These are phyloP conservation scores for Danielia oregonensis DNA, from an alignment of 805 yeast genomes.

Conservation along the genomic window DNA sequence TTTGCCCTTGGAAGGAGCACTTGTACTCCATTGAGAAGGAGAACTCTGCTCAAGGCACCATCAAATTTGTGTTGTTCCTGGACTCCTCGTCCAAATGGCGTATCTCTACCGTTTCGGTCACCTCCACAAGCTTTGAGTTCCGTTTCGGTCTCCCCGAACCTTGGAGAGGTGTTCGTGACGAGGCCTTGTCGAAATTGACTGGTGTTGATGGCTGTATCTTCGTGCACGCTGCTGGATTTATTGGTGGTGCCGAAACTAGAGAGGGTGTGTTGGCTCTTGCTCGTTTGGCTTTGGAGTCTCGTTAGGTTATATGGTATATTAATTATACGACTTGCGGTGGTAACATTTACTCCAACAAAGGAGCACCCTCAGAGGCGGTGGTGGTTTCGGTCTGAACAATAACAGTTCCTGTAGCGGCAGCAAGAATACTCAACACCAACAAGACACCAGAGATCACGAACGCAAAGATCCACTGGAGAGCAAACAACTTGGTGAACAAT, in stretches of 20 bases:
- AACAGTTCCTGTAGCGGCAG: constrained; percentile 36
- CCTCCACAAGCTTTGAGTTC: constrained; percentile 72
- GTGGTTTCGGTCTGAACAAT: constrained; percentile 9
- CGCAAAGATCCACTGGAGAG: constrained; percentile 85
- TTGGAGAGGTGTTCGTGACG: constrained; percentile 96
- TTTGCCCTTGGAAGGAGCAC: constrained; percentile 96
- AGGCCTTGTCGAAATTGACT: constrained; percentile 61
- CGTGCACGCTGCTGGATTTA: constrained; percentile 95
- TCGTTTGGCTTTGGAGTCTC: constrained; percentile 23
- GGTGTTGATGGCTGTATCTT: constrained; percentile 90
- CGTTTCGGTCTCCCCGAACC: constrained; percentile 85
- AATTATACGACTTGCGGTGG: not conserved
- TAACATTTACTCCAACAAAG: constrained; percentile 12
- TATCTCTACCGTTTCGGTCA: constrained; percentile 87
- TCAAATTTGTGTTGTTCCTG: constrained; percentile 74
- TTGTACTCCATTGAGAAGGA: constrained; percentile 68
- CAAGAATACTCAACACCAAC: constrained; percentile 47
- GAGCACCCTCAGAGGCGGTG: constrained; percentile 14
- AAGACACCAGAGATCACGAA: constrained; percentile 58
- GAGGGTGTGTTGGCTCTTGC: constrained; percentile 83
- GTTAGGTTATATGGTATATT: not conserved
- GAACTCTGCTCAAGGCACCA: constrained; percentile 48
- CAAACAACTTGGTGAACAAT: constrained; percentile 61
- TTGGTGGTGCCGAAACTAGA: constrained; percentile 84
- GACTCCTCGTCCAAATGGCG: constrained; percentile 78